phyloP scores from a whole-genome alignment of 805 yeast species.

The Metschnikowia peoriensis region DNA sequence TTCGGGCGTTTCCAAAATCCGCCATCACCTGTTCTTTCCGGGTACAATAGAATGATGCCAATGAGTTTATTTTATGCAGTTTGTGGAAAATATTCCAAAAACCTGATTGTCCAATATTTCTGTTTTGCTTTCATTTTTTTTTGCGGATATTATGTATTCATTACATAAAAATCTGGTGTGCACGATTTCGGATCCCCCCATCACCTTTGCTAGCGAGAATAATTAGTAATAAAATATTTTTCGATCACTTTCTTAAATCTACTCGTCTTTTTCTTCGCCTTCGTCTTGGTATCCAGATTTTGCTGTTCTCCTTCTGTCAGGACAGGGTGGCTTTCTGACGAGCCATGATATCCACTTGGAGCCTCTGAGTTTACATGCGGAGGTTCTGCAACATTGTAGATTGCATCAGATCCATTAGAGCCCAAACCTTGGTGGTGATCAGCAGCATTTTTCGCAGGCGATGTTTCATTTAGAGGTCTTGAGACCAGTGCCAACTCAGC shows the following conservation, averaged over 20 bases:
- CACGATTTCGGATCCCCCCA: too few relatives aligned
- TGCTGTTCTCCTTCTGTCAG: not conserved
- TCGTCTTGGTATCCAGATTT: not conserved
- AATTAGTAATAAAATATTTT: conserved; percentile 33
- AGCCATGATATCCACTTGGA: not conserved
- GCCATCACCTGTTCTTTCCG: not conserved
- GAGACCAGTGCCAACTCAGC: too few relatives aligned
- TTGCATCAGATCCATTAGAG: not conserved
- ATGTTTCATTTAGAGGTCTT: not conserved
- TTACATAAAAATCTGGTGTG: too few relatives aligned
- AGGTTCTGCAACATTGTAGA: not conserved
- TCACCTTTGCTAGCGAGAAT: conserved; percentile 15
- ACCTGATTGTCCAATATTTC: too few relatives aligned
- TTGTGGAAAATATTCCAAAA: too few relatives aligned
- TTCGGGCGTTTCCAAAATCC: not conserved
- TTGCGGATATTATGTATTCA: too few relatives aligned
- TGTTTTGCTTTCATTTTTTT: too few relatives aligned
- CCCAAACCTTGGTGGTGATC: not conserved
- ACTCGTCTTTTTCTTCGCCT: conserved; percentile 14
- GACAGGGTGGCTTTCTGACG: not conserved
- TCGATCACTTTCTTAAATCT: conserved; percentile 22
- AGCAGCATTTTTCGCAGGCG: not conserved
- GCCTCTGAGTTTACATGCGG: not conserved
- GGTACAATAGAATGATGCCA: too few relatives aligned
- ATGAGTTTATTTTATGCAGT: too few relatives aligned